phyloP scores from a whole-genome alignment of 805 yeast species.

The Pichia deserticola region DNA sequence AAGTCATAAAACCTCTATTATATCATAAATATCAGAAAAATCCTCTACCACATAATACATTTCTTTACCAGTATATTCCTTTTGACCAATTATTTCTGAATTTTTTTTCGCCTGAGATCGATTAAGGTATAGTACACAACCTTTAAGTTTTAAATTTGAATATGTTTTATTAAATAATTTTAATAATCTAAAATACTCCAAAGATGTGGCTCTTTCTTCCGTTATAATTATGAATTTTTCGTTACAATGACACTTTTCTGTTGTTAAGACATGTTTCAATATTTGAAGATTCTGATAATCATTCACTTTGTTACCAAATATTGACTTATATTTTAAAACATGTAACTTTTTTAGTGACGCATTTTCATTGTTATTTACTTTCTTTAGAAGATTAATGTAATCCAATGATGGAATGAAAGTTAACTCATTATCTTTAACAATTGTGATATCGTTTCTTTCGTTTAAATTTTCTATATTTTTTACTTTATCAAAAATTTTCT shows the following conservation, averaged over 20 bases:
- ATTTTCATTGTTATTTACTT: conserved; percentile 1
- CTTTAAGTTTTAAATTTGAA: conserved; percentile 6
- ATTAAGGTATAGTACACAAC: conserved; percentile 19
- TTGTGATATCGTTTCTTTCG: conserved; percentile 14
- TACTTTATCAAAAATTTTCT: conserved; percentile 7
- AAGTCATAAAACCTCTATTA: conserved; percentile 12
- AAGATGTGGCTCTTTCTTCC: conserved; percentile 17
- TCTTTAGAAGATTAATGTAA: conserved; percentile 6
- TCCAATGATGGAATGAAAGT: conserved; percentile 15
- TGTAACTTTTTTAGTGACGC: conserved; percentile 1
- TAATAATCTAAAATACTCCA: conserved; percentile 21
- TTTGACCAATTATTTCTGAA: background rate
- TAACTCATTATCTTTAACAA: conserved; percentile 20
- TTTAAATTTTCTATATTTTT: conserved; percentile 14
- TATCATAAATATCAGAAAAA: conserved; percentile 17
- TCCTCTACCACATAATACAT: conserved; percentile 16
- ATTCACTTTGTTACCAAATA: conserved; percentile 16
- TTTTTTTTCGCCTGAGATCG: background rate
- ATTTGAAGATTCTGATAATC: conserved; percentile 16
- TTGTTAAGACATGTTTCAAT: conserved; percentile 6
- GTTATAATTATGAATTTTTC: conserved; percentile 18
- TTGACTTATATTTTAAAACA: conserved; percentile 12
- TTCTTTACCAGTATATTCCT: conserved; percentile 10
- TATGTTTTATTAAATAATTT: conserved; percentile 12
- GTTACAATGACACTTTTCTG: conserved; percentile 2